These are phyloP conservation scores for Antrodiella citrinella DNA, from an alignment of 768 basidiomycete genomes.

Conservation along the genomic window DNA sequence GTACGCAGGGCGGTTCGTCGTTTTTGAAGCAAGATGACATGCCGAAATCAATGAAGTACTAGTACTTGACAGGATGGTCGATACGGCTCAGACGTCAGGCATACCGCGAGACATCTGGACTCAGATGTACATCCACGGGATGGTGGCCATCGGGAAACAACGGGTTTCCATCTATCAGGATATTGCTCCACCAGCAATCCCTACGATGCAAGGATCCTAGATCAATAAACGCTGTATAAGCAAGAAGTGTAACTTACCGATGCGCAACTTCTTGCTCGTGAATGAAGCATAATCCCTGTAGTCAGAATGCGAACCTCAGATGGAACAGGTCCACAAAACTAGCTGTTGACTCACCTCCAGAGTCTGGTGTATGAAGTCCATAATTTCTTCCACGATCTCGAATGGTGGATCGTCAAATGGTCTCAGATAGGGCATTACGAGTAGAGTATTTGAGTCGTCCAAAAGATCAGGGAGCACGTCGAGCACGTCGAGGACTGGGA, in stretches of 20 bases:
- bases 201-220: too few relatives aligned
- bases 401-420: slow-evolving; percentile 22
- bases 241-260: slow-evolving; percentile 19
- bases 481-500: slow-evolving; percentile 12
- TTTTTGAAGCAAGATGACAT: slow-evolving; percentile 4
- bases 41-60: slow-evolving; percentile 17
- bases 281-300: slow-evolving; percentile 11
- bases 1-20: slow-evolving; percentile 1
- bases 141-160: slow-evolving; percentile 13
- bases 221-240: too few relatives aligned
- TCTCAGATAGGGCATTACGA: slow-evolving; percentile 26
- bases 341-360: slow-evolving; percentile 22
- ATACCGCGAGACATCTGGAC: slow-evolving; percentile 24
- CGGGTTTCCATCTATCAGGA: slow-evolving; percentile 16
- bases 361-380: slow-evolving; percentile 26
- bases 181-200: too few relatives aligned
- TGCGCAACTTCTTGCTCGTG: slow-evolving; percentile 10
- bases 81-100: slow-evolving; percentile 23
- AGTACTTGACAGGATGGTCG: slow-evolving; percentile 25
- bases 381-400: slow-evolving; percentile 26
- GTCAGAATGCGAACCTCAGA: not conserved
- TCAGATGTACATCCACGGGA: slow-evolving; percentile 18
- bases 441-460: not conserved
- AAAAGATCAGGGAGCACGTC: slow-evolving; percentile 11
- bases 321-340: too few relatives aligned